Evolutionary conservation across 805 yeast species (phyloP), one percentile per base, ranked within the genome.

Genomic region (Hanseniaspora clermontiae): DNA sequence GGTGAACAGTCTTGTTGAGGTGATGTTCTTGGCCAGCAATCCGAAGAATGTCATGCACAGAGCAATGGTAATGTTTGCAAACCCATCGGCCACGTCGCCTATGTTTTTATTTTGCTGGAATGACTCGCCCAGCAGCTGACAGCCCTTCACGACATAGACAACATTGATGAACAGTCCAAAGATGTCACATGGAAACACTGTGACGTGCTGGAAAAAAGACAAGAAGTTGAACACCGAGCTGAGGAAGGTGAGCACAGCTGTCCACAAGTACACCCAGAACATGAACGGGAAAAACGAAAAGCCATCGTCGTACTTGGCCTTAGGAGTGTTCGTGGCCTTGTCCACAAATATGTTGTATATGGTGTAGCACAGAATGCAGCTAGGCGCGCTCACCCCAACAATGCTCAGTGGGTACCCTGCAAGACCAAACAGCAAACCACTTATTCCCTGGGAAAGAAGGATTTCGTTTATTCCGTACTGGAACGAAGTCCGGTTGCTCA

Each of bases 371-470:
- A 93, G 91, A 59, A 91, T 90, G 1, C 95, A 72, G 15, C 93
- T 83, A 0, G 98, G 98, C 0, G 97, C 98, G 0, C 97, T 93
- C 5, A 91, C 97, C 3, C 98, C 98, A 9, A 93, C 97, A 29
- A 91, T 86, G 63, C 96, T 87, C 31, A 93, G 69, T 0, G 98
- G 98, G 63, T 90, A 96, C 0, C 97, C 97, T 57, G 90, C 73
- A 6, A 86, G 61, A 0, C 97, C 96, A 72, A 93, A 91, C 1
- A 87, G 81, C 5, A 90, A 77, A 0, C 97, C 97, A 0, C 87
- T 97, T 66, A 93, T 68, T 0, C 96, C 96, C 36, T 90, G 81
- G 7, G 93, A 76, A 65, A 93, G 64, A 27, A 91, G 73, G 2
- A 91, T 84, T 65, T 91, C 98, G 65, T 91, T 93, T 4, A 93